phyloP scores from a whole-genome alignment of 1,284 basidiomycete species.

The Phellopilus nigrolimitatus region DNA sequence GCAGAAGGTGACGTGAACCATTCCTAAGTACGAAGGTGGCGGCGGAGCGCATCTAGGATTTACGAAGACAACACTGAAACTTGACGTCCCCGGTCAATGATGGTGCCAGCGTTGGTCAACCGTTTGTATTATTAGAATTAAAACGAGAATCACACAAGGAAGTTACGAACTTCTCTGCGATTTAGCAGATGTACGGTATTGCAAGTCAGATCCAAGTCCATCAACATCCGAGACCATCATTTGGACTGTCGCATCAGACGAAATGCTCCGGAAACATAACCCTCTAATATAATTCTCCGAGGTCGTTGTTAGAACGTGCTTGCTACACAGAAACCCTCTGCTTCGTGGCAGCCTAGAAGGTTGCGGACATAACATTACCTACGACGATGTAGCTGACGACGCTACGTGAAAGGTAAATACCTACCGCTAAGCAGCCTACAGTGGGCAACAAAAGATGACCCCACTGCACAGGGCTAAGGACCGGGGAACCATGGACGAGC shows the following conservation, averaged over 20 bases:
- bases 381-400: constrained; percentile 26
- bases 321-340: constrained; percentile 2
- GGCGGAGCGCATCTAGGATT: constrained; percentile 24
- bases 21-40: constrained; percentile 17
- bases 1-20: constrained; percentile 16
- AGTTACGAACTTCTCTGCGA: constrained; percentile 22
- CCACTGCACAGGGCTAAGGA: constrained; percentile 2
- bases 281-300: too few relatives aligned
- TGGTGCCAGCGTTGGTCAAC: constrained; percentile 13
- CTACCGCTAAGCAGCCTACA: constrained; percentile 25
- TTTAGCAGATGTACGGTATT: constrained; percentile 23
- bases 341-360: constrained; percentile 23
- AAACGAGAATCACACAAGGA: constrained; percentile 2
- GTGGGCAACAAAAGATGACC: constrained; percentile 21
- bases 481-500: not conserved
- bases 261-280: constrained; percentile 22
- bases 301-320: not conserved
- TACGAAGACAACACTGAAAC: constrained; percentile 21
- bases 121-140: not conserved
- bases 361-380: constrained; percentile 23
- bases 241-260: constrained; percentile 24
- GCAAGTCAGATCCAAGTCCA: constrained; percentile 23
- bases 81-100: constrained; percentile 17
- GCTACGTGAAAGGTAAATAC: constrained; percentile 21
- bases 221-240: constrained; percentile 25